A percentile compares a stretch with the other conserved stretches of the same genome.
phyloP scores from a whole-genome alignment of 148 eudicot species.

The Heliosperma pusillum region DNA sequence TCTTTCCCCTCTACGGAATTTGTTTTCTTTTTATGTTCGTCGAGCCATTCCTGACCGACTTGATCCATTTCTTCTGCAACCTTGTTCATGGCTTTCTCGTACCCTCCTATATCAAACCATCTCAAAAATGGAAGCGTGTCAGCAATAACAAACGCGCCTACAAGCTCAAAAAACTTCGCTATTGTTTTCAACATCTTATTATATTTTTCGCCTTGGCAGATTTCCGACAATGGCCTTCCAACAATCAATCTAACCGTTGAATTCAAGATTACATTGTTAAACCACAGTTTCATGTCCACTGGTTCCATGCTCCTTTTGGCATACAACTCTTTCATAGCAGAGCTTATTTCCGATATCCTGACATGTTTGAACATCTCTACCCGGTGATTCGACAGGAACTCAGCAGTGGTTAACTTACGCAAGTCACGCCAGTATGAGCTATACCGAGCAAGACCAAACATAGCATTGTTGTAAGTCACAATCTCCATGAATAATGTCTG shows the following conservation, averaged over 20 bases:
- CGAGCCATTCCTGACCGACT: conserved; percentile 21
- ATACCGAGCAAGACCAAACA: neutral
- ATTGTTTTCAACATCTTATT: neutral
- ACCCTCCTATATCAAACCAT: neutral
- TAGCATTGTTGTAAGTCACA: neutral
- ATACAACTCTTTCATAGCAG: neutral
- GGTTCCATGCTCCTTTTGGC: neutral
- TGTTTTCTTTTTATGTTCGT: conserved; percentile 23
- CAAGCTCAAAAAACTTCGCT: neutral
- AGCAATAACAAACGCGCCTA: neutral
- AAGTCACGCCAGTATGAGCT: neutral
- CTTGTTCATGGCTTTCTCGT: neutral
- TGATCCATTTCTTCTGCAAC: neutral
- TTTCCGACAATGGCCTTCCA: neutral
- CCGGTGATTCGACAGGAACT: neutral
- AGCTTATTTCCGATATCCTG: neutral
- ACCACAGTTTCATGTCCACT: neutral
- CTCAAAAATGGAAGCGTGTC: neutral
- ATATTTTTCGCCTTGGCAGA: neutral
- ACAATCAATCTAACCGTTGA: neutral
- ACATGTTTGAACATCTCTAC: neutral
- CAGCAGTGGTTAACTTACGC: neutral
- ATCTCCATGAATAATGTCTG: neutral
- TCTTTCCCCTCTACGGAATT: neutral
- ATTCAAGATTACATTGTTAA: neutral